phyloP scores from a whole-genome alignment of 306 rosid genomes.

The Vicia sativa region DNA sequence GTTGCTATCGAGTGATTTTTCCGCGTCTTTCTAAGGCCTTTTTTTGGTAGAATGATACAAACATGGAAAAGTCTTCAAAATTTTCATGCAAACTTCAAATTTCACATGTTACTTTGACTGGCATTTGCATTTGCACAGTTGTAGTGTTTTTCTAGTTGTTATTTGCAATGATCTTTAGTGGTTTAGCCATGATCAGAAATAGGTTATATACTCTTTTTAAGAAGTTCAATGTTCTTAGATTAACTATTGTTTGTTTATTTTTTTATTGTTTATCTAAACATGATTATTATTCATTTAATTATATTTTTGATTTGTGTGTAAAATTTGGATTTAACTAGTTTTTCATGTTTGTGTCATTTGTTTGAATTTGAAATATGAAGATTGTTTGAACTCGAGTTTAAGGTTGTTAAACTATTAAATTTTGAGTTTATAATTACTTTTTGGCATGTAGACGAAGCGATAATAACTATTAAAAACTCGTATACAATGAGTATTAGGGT shows the following conservation, averaged over 20 bases:
- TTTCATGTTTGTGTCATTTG: background rate
- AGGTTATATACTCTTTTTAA: constrained; percentile 24
- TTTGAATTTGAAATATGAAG: background rate
- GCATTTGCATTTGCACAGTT: constrained; percentile 54
- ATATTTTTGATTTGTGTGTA: background rate
- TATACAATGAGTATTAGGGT: too few species aligned
- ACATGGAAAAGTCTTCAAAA: constrained; percentile 35
- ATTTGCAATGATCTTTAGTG: constrained; percentile 42
- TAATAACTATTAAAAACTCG: too few species aligned
- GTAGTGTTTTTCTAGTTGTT: constrained; percentile 48
- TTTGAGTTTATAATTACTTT: too few species aligned
- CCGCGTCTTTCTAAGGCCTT: constrained; percentile 29
- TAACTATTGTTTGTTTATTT: constrained; percentile 13
- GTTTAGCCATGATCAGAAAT: constrained; percentile 34
- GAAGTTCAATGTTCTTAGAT: constrained; percentile 23
- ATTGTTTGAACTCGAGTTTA: too few species aligned
- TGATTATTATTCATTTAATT: constrained; percentile 11
- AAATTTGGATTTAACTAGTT: background rate
- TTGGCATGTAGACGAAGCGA: too few species aligned
- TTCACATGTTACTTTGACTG: constrained; percentile 30
- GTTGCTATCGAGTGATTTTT: constrained; percentile 21
- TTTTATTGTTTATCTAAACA: background rate
- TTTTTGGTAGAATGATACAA: constrained; percentile 36
- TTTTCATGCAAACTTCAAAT: constrained; percentile 38
- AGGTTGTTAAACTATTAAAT: too few species aligned